Conservation (phyloP, 495 filamentous ascomycete genomes). For the Tuber indicum region DNA sequence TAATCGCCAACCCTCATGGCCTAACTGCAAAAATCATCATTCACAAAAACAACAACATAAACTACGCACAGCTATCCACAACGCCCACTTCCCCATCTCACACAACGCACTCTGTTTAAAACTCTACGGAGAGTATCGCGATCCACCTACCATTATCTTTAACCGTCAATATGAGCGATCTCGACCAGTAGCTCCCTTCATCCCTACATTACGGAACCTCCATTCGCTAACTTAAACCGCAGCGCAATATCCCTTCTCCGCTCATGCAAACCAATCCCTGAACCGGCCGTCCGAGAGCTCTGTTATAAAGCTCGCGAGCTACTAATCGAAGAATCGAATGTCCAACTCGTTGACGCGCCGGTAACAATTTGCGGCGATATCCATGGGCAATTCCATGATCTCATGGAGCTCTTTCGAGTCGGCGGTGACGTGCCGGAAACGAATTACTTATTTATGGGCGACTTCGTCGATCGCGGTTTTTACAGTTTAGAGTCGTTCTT, state of each 20-base stretch:
- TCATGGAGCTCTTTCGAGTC: constrained; percentile 97
- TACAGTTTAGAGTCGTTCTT: constrained; percentile 96
- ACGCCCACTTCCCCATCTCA: background rate
- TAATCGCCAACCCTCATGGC: constrained; percentile 10
- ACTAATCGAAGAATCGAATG: constrained; percentile 95
- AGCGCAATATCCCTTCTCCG: constrained; percentile 92
- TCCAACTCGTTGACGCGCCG: constrained; percentile 89
- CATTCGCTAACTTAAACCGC: constrained; percentile 7
- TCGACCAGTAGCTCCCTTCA: constrained; percentile 60
- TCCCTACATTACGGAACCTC: background rate
- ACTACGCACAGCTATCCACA: background rate
- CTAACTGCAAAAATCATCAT: background rate
- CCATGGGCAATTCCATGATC: constrained; percentile 95
- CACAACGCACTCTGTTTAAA: background rate
- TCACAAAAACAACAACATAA: constrained; percentile 11
- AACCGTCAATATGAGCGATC: constrained; percentile 64
- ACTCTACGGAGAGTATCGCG: background rate
- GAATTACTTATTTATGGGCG: constrained; percentile 98
- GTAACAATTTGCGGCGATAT: constrained; percentile 99
- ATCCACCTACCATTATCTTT: background rate
- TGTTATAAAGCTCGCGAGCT: constrained; percentile 97
- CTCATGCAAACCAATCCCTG: constrained; percentile 92
- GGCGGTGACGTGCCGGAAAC: constrained; percentile 94
- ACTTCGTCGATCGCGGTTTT: constrained; percentile 97
- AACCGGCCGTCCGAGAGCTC: constrained; percentile 87